These are phyloP conservation scores for Avena eriantha DNA, from an alignment of 176 grass and related monocot genomes.

Conservation along the genomic window DNA sequence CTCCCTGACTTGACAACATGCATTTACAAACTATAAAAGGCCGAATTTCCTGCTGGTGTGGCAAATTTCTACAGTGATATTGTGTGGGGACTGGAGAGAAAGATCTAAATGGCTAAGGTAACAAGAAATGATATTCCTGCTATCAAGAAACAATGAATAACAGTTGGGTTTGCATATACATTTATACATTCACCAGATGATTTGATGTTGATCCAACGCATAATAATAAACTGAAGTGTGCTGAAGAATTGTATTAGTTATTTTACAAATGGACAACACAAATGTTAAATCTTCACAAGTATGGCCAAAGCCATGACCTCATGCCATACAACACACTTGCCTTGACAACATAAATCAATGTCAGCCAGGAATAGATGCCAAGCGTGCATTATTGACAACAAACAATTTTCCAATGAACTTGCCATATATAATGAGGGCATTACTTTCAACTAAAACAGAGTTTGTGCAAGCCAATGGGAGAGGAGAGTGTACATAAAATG, in stretches of 20 bases:
- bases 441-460: background rate
- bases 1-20: background rate
- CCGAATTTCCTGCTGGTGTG: slow-evolving; percentile 4
- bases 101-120: background rate
- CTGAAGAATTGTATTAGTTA: background rate
- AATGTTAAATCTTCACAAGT: background rate
- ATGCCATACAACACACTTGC: background rate
- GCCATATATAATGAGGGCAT: background rate
- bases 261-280: background rate
- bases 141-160: background rate
- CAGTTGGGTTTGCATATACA: background rate
- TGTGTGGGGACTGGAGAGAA: background rate
- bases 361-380: background rate
- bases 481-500: too few relatives aligned
- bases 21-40: background rate
- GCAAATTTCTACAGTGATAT: background rate
- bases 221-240: background rate
- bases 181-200: background rate
- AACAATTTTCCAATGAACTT: slow-evolving; percentile 4
- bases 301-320: background rate
- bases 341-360: slow-evolving; percentile 13
- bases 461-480: too few relatives aligned
- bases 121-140: slow-evolving; percentile 10
- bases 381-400: background rate
- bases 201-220: background rate